These are phyloP conservation scores for Flaveria bidentis DNA, from an alignment of 129 eudicot genomes.

Conservation along the genomic window DNA sequence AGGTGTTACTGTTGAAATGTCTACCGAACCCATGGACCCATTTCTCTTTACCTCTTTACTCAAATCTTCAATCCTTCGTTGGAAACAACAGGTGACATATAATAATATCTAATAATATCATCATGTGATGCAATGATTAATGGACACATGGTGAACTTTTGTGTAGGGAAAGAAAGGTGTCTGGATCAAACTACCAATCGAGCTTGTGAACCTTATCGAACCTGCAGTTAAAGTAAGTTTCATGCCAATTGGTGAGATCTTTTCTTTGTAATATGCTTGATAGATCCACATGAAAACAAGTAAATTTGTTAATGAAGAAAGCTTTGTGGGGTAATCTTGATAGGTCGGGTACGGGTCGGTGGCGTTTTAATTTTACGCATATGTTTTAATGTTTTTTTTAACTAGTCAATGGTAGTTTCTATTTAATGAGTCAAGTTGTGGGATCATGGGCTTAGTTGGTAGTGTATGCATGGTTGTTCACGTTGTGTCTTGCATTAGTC, in stretches of 20 bases:
- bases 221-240: constrained; percentile 62
- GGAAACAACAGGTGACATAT: constrained; percentile 44
- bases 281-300: neutral
- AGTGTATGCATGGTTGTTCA: no score
- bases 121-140: no score
- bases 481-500: no score
- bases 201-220: constrained; percentile 67
- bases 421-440: no score
- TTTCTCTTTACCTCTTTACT: constrained; percentile 41
- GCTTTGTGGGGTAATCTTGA: no score
- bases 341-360: no score
- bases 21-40: constrained; percentile 43
- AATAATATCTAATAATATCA: neutral
- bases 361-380: no score
- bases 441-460: no score
- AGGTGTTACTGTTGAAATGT: constrained; percentile 56
- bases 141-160: neutral
- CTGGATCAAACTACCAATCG: constrained; percentile 76
- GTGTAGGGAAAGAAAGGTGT: constrained; percentile 73
- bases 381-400: no score
- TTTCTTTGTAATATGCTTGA: no score
- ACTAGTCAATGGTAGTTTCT: no score
- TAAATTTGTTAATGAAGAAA: neutral
- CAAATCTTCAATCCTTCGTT: constrained; percentile 45
- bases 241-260: no score